Evolutionary conservation across 179 eudicot species (phyloP), one percentile per base, ranked within the genome.

Genomic region (Sideroxylon spinosum): DNA sequence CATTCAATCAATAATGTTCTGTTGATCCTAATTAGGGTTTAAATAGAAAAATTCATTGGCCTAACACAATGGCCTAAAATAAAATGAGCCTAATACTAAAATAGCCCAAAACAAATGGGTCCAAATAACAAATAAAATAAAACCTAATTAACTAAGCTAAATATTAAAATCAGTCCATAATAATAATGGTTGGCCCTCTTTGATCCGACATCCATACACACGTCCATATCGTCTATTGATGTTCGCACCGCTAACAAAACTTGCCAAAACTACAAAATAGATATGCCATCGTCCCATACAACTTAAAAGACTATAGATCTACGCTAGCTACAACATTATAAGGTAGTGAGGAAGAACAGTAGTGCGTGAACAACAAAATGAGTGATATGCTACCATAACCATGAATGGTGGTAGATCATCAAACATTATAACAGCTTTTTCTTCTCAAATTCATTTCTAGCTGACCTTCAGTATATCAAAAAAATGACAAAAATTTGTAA

Each of bases 401-500:
- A n/a, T 46, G 73, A 68, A 22, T 32, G 37, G 37, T 32, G 3
- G 55, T 68, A 68, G 55, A 46, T 50, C 22, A 56, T 46, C 16
- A 73, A 68, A 57, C 77, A 66, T 57, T 11, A 57, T 73, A n/a
- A 16, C 25, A 73, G 19, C 20, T 16, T 25, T 26, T 56, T 32
- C 22, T 73, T 17, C 28, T 17, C 9, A 59, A 7, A 26, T 59
- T 7, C 14, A 57, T 2, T 11, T 22, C 16, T 44, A 68, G 19
- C 56, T n/a, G 0, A 44, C 16, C 55, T 32, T 61, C 23, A 61
- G 16, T 19, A 23, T 46, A 23, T 13, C 1, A 44, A 12, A 37
- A 4, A 37, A 25, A 48, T 17, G 59, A 10, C 17, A 48, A 48
- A 23, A 12, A 19, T 63, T 48, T 7, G 1, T 4, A 23, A 63